These are phyloP conservation scores for Phytophthora cactorum DNA, from an alignment of 352 stramenopile species.

Conservation along the genomic window DNA sequence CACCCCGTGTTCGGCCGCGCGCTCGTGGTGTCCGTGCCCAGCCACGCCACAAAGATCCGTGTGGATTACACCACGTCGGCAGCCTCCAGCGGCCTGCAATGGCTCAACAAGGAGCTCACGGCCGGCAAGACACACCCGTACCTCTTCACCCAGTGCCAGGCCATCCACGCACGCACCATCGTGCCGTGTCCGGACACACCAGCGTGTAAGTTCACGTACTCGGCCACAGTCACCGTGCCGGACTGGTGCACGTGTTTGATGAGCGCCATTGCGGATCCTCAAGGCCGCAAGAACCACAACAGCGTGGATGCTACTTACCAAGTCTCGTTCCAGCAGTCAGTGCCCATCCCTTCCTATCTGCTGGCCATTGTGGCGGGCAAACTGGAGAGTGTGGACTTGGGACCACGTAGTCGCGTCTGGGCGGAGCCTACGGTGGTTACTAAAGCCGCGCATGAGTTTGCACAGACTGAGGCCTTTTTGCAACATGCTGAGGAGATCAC, in stretches of 20 bases:
- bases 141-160: conserved; percentile 94
- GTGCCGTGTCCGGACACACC: conserved; percentile 96
- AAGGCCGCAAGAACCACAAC: conserved; percentile 35
- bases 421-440: conserved; percentile 94
- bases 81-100: conserved; percentile 86
- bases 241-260: conserved; percentile 94
- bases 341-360: conserved; percentile 97
- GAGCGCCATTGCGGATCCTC: conserved; percentile 71
- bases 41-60: conserved; percentile 54
- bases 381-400: conserved; percentile 90
- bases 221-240: conserved; percentile 89
- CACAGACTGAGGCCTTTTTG: conserved; percentile 95
- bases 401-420: conserved; percentile 91
- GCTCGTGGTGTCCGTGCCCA: conserved; percentile 58
- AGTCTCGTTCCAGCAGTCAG: conserved; percentile 88
- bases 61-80: conserved; percentile 85
- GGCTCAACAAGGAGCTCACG: conserved; percentile 94
- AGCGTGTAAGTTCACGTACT: conserved; percentile 95
- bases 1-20: conserved; percentile 73
- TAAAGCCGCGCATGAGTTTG: conserved; percentile 94
- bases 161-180: conserved; percentile 96
- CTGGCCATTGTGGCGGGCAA: conserved; percentile 94
- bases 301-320: conserved; percentile 34
- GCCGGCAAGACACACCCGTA: conserved; percentile 95
- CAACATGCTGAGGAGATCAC: conserved; percentile 93